Conservation (phyloP, 2,329 filamentous ascomycete species). For the Blumeria hordei region DNA sequence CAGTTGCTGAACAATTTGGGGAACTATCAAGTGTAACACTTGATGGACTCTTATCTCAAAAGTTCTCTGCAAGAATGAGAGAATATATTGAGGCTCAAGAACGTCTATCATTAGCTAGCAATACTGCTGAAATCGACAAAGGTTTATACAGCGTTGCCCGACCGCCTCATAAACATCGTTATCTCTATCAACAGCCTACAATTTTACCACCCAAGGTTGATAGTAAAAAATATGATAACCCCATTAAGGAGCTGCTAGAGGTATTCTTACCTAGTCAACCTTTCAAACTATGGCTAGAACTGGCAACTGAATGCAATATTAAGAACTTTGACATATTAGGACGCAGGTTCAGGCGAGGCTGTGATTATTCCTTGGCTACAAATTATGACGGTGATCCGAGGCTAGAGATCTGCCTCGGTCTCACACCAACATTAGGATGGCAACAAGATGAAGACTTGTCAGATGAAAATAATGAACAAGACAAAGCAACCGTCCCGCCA, state of each 20-base stretch:
- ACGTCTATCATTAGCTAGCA: slow-evolving; percentile 19
- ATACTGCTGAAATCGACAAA: slow-evolving; percentile 31
- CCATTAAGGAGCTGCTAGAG: slow-evolving; percentile 57
- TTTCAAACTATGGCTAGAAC: slow-evolving; percentile 74
- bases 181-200: slow-evolving; percentile 47
- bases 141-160: slow-evolving; percentile 49
- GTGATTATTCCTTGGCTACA: slow-evolving; percentile 84
- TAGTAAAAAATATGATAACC: slow-evolving; percentile 16
- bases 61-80: slow-evolving; percentile 49
- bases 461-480: slow-evolving; percentile 19
- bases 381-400: slow-evolving; percentile 55
- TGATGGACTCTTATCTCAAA: slow-evolving; percentile 51
- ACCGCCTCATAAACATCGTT: slow-evolving; percentile 90
- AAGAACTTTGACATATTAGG: slow-evolving; percentile 57
- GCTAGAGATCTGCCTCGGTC: slow-evolving; percentile 64
- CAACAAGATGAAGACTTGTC: slow-evolving; percentile 38
- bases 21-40: slow-evolving; percentile 69
- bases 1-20: slow-evolving; percentile 55
- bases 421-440: slow-evolving; percentile 74
- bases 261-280: slow-evolving; percentile 61
- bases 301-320: slow-evolving; percentile 54
- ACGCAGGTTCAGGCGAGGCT: slow-evolving; percentile 62
- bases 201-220: slow-evolving; percentile 7
- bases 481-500: slow-evolving; percentile 13
- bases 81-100: slow-evolving; percentile 47